phyloP scores from a whole-genome alignment of 2,329 filamentous ascomycete genomes.

The Chrysosporium queenslandicum region DNA sequence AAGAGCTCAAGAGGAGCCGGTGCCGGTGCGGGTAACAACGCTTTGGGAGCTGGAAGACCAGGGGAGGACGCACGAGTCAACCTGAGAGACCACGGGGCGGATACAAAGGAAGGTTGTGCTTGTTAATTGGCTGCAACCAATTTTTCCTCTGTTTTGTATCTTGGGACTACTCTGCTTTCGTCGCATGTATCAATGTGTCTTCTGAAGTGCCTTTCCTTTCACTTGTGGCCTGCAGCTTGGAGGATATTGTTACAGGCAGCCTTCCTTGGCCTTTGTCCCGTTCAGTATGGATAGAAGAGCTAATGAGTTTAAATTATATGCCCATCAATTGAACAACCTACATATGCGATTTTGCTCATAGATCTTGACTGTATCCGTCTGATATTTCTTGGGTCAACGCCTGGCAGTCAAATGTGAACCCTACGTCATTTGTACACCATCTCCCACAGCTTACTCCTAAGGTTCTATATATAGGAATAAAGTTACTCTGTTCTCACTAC shows the following conservation, averaged over 20 bases:
- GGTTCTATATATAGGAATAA: no score
- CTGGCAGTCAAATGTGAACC: no score
- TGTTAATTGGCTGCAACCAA: conserved; percentile 45
- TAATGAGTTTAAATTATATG: conserved; percentile 5
- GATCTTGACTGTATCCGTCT: background rate
- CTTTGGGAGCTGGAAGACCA: conserved; percentile 44
- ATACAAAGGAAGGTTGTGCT: conserved; percentile 79
- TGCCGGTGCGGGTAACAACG: conserved; percentile 46
- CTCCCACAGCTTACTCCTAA: no score
- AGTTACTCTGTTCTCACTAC: no score
- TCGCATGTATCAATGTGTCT: conserved; percentile 9
- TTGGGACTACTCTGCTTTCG: conserved; percentile 1
- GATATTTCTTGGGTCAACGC: background rate
- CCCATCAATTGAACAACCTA: no score
- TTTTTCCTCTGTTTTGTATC: background rate
- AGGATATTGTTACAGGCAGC: background rate
- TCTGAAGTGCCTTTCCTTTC: no score
- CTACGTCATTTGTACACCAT: no score
- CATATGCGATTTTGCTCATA: no score
- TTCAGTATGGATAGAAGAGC: conserved; percentile 4
- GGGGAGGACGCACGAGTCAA: conserved; percentile 61
- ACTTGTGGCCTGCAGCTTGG: background rate
- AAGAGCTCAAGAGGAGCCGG: conserved; percentile 68
- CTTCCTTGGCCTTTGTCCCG: background rate
- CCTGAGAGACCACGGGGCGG: conserved; percentile 61